Evolutionary conservation across 2,329 filamentous ascomycete species (phyloP).

Genomic region (Xylaria sp.): DNA sequence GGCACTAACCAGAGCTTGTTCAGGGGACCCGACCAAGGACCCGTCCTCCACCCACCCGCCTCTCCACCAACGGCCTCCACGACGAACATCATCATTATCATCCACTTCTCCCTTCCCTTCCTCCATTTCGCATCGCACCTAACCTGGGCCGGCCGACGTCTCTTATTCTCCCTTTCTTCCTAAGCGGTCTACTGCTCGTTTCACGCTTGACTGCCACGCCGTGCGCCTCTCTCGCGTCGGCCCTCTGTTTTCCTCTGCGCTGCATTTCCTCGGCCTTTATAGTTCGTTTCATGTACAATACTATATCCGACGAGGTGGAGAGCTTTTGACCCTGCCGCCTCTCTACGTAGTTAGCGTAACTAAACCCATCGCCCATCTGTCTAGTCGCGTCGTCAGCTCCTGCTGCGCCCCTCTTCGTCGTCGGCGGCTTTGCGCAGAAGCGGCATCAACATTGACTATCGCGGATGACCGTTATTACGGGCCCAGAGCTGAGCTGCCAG

Average conservation of each 20-base stretch:
- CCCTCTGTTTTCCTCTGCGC: slow-evolving; percentile 9
- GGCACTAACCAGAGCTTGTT: slow-evolving; percentile 3
- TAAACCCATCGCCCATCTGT: neutral
- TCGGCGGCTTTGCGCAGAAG: slow-evolving; percentile 2
- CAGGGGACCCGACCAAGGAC: neutral
- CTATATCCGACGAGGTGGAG: slow-evolving; percentile 10
- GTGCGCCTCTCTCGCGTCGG: neutral
- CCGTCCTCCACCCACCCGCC: slow-evolving; percentile 14
- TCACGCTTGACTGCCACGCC: slow-evolving; percentile 3
- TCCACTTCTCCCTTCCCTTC: slow-evolving; percentile 37
- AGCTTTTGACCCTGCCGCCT: slow-evolving; percentile 12
- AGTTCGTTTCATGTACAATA: slow-evolving; percentile 8
- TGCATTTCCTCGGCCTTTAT: slow-evolving; percentile 15
- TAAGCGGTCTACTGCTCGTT: slow-evolving; percentile 10
- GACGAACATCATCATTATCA: slow-evolving; percentile 34
- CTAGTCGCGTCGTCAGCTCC: slow-evolving; percentile 11
- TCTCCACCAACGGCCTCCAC: slow-evolving; percentile 24
- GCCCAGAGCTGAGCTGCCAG: slow-evolving; percentile 46
- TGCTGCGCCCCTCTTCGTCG: slow-evolving; percentile 2
- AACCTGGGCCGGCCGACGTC: slow-evolving; percentile 13
- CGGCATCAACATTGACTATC: slow-evolving; percentile 9
- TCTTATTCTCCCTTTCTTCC: slow-evolving; percentile 14
- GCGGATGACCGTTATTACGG: slow-evolving; percentile 44
- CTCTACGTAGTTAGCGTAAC: slow-evolving; percentile 1
- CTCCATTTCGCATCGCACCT: slow-evolving; percentile 33